A percentile compares a stretch with the other conserved stretches of the same genome.
These are phyloP conservation scores for Coemansia sp. DNA, from an alignment of 192 early-diverging fungal genomes.

Conservation along the genomic window DNA sequence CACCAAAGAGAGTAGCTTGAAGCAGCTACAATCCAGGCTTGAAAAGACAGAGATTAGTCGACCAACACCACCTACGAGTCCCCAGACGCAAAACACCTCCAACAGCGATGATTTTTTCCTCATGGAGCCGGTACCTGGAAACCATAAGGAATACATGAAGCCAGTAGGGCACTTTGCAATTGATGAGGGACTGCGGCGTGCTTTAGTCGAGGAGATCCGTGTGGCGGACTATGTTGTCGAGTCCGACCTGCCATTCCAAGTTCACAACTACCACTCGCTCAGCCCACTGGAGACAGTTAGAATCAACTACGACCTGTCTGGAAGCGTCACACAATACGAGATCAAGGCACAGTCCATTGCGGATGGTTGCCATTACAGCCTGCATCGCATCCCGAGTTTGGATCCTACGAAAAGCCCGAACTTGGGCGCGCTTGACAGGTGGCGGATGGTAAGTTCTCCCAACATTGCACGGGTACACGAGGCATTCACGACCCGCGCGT, in stretches of 20 bases:
- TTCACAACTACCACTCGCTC: constrained; percentile 89
- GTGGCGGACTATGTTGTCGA: constrained; percentile 47
- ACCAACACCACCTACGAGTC: neutral
- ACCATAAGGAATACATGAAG: constrained; percentile 73
- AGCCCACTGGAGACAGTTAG: constrained; percentile 63
- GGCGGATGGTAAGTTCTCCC: constrained; percentile 80
- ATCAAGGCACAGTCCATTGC: constrained; percentile 83
- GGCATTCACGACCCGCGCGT: constrained; percentile 93
- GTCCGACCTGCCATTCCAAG: constrained; percentile 69
- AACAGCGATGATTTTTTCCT: constrained; percentile 29
- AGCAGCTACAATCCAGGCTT: neutral
- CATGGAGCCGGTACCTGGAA: constrained; percentile 27
- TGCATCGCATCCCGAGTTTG: constrained; percentile 81
- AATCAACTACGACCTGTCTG: constrained; percentile 55
- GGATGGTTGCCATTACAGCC: constrained; percentile 82
- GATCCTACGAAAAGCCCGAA: constrained; percentile 75
- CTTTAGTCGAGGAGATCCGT: constrained; percentile 61
- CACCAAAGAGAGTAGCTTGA: neutral
- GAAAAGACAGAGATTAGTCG: neutral
- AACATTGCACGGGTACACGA: constrained; percentile 86
- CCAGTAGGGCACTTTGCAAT: constrained; percentile 83
- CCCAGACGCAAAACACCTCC: neutral
- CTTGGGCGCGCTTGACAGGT: constrained; percentile 80
- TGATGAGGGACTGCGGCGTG: constrained; percentile 78
- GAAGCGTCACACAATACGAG: constrained; percentile 67